phyloP scores from a whole-genome alignment of 1,139 yeast species.

The Sugiyamaella grinbergsii region DNA sequence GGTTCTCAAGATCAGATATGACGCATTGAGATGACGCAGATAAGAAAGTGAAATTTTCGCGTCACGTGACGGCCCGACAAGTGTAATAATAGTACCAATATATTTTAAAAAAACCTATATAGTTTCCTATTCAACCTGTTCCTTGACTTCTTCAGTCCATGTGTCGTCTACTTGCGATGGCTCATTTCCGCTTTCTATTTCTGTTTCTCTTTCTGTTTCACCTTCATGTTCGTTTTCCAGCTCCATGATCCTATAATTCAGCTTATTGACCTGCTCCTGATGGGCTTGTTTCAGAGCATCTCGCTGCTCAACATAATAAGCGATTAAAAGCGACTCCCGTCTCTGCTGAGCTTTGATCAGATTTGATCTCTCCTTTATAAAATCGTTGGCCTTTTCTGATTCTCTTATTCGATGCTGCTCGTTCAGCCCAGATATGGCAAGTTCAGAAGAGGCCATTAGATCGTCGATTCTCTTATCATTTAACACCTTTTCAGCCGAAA shows the following conservation, averaged over 20 bases:
- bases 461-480: constrained; percentile 3
- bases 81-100: not conserved
- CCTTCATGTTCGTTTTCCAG: not conserved
- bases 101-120: not conserved
- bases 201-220: not conserved
- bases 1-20: not conserved
- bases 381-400: constrained; percentile 11
- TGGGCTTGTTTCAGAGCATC: constrained; percentile 9
- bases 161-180: not conserved
- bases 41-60: not conserved
- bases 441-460: constrained; percentile 5
- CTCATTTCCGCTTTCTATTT: no score
- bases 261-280: not conserved
- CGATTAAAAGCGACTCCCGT: constrained; percentile 9
- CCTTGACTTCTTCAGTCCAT: not conserved
- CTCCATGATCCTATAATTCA: not conserved
- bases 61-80: constrained; percentile 8
- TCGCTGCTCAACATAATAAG: constrained; percentile 11
- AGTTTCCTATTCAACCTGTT: not conserved
- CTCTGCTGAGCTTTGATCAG: constrained; percentile 12
- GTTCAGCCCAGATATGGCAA: constrained; percentile 4
- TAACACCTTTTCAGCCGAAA: not conserved
- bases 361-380: constrained; percentile 2
- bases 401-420: constrained; percentile 8
- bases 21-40: not conserved